phyloP scores from a whole-genome alignment of 139 green algal genomes.

The Asterochloris erici region DNA sequence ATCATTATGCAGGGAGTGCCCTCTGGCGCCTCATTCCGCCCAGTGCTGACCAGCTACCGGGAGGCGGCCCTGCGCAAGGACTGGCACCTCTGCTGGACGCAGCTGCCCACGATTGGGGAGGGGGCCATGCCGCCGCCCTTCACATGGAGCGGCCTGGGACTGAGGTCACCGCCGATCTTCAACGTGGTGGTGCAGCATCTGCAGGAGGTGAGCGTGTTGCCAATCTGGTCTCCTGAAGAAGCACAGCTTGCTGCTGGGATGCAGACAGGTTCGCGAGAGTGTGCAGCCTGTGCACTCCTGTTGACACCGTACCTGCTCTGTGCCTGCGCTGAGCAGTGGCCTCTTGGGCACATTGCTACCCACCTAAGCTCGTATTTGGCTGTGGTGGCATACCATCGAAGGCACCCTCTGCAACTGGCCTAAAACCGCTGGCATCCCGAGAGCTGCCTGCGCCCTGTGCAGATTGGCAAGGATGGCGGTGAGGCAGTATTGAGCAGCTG shows the following conservation, averaged over 20 bases:
- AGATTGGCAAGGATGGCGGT: slow-evolving; percentile 38
- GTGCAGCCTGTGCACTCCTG: no score
- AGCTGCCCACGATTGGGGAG: slow-evolving; percentile 36
- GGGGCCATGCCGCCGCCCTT: slow-evolving; percentile 23
- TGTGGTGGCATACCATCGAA: no score
- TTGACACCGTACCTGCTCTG: no score
- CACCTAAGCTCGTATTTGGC: no score
- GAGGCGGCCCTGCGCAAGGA: slow-evolving; percentile 34
- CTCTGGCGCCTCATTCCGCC: not conserved
- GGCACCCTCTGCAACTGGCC: no score
- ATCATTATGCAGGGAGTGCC: slow-evolving; percentile 1
- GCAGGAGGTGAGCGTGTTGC: slow-evolving; percentile 20
- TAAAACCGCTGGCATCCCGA: no score
- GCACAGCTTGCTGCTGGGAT: no score
- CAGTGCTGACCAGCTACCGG: slow-evolving; percentile 26
- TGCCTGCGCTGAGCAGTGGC: no score
- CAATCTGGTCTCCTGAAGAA: not conserved
- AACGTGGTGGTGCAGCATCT: slow-evolving; percentile 45
- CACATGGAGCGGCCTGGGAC: slow-evolving; percentile 30
- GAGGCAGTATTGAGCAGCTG: slow-evolving; percentile 50
- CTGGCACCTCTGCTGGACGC: slow-evolving; percentile 61
- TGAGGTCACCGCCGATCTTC: slow-evolving; percentile 41
- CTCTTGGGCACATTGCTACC: no score
- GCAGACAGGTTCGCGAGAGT: no score
- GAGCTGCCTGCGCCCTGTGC: not conserved